A percentile compares a stretch with the other conserved stretches of the same genome.
Evolutionary conservation across 176 grass and related monocot species (phyloP).

Genomic region (Rhynchospora tenuis): DNA sequence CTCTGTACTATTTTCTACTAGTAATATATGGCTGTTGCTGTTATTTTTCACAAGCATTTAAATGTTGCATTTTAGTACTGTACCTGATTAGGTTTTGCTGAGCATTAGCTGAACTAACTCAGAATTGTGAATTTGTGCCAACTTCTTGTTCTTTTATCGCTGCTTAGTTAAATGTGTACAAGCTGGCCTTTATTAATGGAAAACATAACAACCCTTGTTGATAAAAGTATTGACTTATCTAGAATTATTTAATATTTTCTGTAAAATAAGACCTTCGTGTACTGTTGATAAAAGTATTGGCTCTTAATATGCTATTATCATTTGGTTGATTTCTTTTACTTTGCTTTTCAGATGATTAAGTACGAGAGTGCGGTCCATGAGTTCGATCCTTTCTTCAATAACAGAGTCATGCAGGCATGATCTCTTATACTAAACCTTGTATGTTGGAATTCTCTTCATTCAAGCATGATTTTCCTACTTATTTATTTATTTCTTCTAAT

Average conservation of each 20-base stretch:
- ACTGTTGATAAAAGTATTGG: no score
- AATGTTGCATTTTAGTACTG: slow-evolving; percentile 11
- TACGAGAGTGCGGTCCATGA: no score
- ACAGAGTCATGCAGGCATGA: no score
- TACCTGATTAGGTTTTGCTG: neutral
- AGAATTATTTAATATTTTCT: neutral
- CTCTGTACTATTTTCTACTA: slow-evolving; percentile 1
- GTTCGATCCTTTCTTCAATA: no score
- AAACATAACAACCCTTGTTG: neutral
- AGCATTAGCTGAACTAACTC: neutral
- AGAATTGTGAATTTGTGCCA: neutral
- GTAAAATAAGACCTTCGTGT: no score
- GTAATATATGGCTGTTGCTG: neutral
- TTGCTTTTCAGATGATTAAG: no score
- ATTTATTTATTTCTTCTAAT: no score
- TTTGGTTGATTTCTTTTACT: no score
- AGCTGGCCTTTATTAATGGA: neutral
- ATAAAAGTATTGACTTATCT: neutral
- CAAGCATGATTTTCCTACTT: no score
- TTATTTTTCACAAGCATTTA: slow-evolving; percentile 21
- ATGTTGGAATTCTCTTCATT: no score
- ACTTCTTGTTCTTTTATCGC: slow-evolving; percentile 14
- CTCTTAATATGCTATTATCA: no score
- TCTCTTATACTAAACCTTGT: no score
- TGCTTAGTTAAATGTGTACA: neutral